Evolutionary conservation across 1,139 yeast genomes (phyloP).

Genomic region (Spathaspora sp.): DNA sequence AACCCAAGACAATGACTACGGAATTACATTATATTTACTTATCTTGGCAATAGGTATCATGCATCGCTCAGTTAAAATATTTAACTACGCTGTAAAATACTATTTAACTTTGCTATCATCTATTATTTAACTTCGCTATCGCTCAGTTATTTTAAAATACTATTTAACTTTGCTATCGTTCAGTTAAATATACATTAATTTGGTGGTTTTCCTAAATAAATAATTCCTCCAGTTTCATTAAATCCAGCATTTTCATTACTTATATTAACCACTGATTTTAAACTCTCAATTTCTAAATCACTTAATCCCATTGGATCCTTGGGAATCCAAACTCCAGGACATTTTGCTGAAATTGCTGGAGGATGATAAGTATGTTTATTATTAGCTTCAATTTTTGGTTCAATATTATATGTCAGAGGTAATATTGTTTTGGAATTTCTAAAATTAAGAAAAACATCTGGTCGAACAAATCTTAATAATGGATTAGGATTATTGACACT

Average conservation of each 20-base stretch:
- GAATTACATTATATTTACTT: neutral
- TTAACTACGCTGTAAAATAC: too few relatives aligned
- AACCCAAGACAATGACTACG: neutral
- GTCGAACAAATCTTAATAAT: slow-evolving; percentile 54
- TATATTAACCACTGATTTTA: slow-evolving; percentile 45
- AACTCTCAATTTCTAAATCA: slow-evolving; percentile 50
- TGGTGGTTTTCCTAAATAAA: slow-evolving; percentile 64
- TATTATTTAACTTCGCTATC: too few relatives aligned
- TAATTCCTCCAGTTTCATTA: slow-evolving; percentile 55
- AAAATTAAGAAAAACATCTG: slow-evolving; percentile 63
- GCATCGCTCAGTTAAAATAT: too few relatives aligned
- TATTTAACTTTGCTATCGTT: too few relatives aligned
- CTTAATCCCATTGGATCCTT: slow-evolving; percentile 83
- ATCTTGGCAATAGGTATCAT: too few relatives aligned
- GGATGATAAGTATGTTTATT: slow-evolving; percentile 54
- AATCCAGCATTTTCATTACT: slow-evolving; percentile 68
- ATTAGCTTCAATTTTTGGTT: slow-evolving; percentile 26
- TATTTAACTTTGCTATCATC: too few relatives aligned
- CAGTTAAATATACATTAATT: slow-evolving; percentile 12
- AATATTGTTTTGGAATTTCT: slow-evolving; percentile 52
- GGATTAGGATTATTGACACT: slow-evolving; percentile 26
- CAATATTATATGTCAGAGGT: slow-evolving; percentile 48
- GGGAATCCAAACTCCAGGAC: slow-evolving; percentile 87
- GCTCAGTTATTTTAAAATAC: too few relatives aligned
- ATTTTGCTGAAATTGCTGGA: slow-evolving; percentile 66